Evolutionary conservation across 2,329 filamentous ascomycete genomes (phyloP).

Genomic region (Aspergillus flavus): DNA sequence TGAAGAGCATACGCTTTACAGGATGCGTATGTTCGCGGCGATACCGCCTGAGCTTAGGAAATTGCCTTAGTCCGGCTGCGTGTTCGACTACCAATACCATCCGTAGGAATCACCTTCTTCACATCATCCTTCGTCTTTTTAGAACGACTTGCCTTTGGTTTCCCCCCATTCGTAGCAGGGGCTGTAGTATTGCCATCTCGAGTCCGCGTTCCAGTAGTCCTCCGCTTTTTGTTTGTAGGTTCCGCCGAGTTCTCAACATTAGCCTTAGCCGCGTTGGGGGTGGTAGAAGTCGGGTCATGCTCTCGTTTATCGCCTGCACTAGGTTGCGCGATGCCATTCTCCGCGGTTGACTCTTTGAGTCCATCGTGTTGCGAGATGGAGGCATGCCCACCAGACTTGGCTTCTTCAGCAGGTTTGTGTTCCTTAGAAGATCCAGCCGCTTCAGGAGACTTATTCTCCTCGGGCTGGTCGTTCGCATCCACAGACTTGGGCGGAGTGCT

Average conservation of each 20-base stretch:
- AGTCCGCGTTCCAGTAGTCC: conserved; percentile 20
- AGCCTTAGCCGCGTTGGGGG: conserved; percentile 13
- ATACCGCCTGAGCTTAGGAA: conserved; percentile 8
- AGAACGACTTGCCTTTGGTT: conserved; percentile 33
- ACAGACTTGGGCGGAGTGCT: conserved; percentile 5
- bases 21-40: background rate
- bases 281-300: conserved; percentile 16
- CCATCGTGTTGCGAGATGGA: conserved; percentile 3
- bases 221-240: conserved; percentile 40
- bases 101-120: conserved; percentile 31
- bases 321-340: conserved; percentile 16
- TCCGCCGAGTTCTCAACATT: conserved; percentile 20
- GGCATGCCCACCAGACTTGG: conserved; percentile 13
- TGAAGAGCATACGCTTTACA: background rate
- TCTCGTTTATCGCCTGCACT: conserved; percentile 30
- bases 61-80: conserved; percentile 41
- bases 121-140: conserved; percentile 36
- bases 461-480: conserved; percentile 4
- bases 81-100: conserved; percentile 43
- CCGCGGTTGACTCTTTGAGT: conserved; percentile 2
- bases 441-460: conserved; percentile 14
- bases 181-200: conserved; percentile 17
- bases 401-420: conserved; percentile 11
- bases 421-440: conserved; percentile 14
- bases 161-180: conserved; percentile 24